Base-by-base conservation (phyloP, 352 stramenopile species). In the Detonula confervacea region DNA sequence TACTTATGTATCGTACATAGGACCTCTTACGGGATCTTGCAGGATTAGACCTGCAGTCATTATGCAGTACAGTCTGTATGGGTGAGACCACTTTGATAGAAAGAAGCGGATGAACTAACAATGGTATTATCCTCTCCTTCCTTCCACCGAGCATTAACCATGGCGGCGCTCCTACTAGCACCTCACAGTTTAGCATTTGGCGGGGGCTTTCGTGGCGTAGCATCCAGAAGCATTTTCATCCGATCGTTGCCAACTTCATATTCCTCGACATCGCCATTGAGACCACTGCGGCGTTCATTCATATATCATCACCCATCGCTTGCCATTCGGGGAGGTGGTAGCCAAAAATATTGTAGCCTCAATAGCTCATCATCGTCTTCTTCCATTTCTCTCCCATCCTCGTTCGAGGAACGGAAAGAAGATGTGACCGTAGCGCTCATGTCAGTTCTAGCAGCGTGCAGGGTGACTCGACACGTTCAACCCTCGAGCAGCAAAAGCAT, bases 341-440 rank as follows among this genome's bases (percentile, higher is more conserved):
- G 22, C 3, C 49, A 30, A 35, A 16, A 35, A 35, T 16, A 22
- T 57, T 57, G 30, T 12, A 33, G 49, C 20, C 4, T 49, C 11
- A 18, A 49, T 16, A 49, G 11, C 39, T 49, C 39, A 6, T 35
- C 51, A 9, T 18, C 18, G 20, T 22, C 24, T 39, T 33, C 25
- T n/a, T 39, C 22, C 39, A 49, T 59, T 20, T 33, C 52, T 22
- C 42, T 80, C 22, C 71, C 71, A 20, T 30, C 46, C 47, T 69
- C 71, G 29, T 69, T 80, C 7, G 25, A 46, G 35, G 18, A 30
- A 61, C 33, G 61, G 22, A 35, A 29, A 33, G 55, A 81, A 22
- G 65, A 77, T 52, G 73, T 82, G 2, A 60, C 27, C 1, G 56
- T 47, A 39, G 73, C 73, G n/a, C 37, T 82, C 5, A 33, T 77